Conservation (phyloP, 1,284 basidiomycete species). For the Pascua guehoae region DNA sequence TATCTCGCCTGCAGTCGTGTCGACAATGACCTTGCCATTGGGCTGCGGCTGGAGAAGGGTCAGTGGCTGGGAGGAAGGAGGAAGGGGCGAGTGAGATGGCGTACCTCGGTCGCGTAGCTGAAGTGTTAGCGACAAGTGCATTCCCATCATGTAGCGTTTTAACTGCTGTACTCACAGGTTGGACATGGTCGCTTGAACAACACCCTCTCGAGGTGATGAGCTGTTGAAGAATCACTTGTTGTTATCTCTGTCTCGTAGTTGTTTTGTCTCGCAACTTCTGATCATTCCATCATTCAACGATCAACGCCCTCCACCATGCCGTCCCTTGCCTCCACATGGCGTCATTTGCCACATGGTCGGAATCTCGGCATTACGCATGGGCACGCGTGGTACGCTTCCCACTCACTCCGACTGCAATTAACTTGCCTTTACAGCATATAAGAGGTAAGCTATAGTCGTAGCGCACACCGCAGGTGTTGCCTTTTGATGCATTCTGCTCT, state of each 20-base stretch:
- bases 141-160: too few relatives aligned
- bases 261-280: neutral
- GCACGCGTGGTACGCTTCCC: too few relatives aligned
- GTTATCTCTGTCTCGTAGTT: neutral
- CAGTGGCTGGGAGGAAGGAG: neutral
- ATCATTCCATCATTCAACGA: neutral
- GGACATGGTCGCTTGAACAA: slow-evolving; percentile 10
- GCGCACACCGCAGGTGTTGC: too few relatives aligned
- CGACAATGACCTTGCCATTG: slow-evolving; percentile 77
- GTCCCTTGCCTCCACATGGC: too few relatives aligned
- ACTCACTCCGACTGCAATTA: too few relatives aligned
- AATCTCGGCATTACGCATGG: neutral
- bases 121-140: neutral
- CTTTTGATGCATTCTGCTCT: too few relatives aligned
- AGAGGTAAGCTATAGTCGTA: too few relatives aligned
- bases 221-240: too few relatives aligned
- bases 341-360: slow-evolving; percentile 1
- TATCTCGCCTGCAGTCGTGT: slow-evolving; percentile 86
- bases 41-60: slow-evolving; percentile 55
- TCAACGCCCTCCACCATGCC: slow-evolving; percentile 6
- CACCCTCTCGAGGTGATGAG: neutral
- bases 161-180: slow-evolving; percentile 35
- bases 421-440: too few relatives aligned
- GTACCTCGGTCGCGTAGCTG: slow-evolving; percentile 45
- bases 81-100: neutral